phyloP scores from a whole-genome alignment of 1,284 basidiomycete species.

The Golubevia sp. region DNA sequence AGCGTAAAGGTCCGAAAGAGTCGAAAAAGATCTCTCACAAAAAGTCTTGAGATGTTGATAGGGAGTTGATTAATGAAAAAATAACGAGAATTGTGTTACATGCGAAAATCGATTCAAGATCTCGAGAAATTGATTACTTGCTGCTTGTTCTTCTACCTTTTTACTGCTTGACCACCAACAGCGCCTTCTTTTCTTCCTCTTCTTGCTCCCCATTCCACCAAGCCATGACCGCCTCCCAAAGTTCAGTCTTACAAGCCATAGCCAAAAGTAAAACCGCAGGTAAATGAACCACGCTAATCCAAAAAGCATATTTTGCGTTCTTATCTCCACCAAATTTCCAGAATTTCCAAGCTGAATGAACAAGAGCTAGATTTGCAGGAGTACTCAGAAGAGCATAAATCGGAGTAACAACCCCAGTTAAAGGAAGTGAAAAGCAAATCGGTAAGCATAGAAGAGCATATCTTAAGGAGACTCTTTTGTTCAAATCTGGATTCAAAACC shows the following conservation, averaged over 20 bases:
- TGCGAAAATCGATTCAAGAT: too few relatives aligned
- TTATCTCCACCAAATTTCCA: constrained; percentile 74
- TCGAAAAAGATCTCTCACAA: too few relatives aligned
- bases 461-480: constrained; percentile 82
- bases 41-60: too few relatives aligned
- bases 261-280: constrained; percentile 87
- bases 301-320: constrained; percentile 71
- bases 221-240: constrained; percentile 33
- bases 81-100: too few relatives aligned
- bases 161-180: too few relatives aligned
- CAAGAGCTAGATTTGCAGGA: constrained; percentile 76
- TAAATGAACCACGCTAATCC: constrained; percentile 86
- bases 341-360: constrained; percentile 75
- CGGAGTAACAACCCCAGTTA: constrained; percentile 54
- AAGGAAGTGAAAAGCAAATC: neutral
- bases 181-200: too few relatives aligned
- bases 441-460: constrained; percentile 77
- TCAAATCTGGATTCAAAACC: constrained; percentile 78
- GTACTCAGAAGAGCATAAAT: constrained; percentile 79
- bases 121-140: too few relatives aligned
- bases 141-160: too few relatives aligned
- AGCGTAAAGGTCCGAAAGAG: too few relatives aligned
- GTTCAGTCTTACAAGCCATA: constrained; percentile 69
- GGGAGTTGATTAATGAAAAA: too few relatives aligned
- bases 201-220: too few relatives aligned